Evolutionary conservation across 2,329 filamentous ascomycete genomes (phyloP).

Genomic region (Aspergillus phoenicis): DNA sequence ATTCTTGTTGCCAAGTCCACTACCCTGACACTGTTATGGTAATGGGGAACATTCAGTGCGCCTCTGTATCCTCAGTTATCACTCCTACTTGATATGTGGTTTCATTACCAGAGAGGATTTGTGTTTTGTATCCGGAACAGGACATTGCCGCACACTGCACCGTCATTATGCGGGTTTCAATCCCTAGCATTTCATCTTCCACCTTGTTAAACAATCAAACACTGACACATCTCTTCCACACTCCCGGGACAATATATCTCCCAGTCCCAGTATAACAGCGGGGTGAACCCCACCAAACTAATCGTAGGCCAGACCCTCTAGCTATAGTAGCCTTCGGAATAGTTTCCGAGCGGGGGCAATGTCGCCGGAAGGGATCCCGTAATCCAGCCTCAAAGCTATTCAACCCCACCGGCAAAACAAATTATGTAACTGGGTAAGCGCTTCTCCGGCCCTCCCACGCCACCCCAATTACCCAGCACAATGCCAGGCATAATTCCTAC

Average conservation of each 20-base stretch:
- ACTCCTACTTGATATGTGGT: too few relatives aligned
- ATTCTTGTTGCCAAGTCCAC: too few relatives aligned
- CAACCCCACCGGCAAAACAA: neutral
- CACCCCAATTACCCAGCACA: neutral
- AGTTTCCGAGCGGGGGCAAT: neutral
- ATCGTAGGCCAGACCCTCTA: neutral
- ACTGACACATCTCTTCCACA: too few relatives aligned
- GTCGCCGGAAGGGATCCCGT: neutral
- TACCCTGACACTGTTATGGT: too few relatives aligned
- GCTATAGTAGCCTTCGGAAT: neutral
- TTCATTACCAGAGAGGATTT: too few relatives aligned
- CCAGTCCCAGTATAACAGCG: neutral
- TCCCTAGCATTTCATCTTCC: too few relatives aligned
- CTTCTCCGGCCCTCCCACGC: neutral
- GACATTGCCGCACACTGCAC: too few relatives aligned
- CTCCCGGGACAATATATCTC: neutral
- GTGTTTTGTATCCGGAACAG: too few relatives aligned
- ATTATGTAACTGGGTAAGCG: neutral
- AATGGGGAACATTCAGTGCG: too few relatives aligned
- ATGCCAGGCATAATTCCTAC: neutral
- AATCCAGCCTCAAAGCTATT: neutral
- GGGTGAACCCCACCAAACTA: neutral
- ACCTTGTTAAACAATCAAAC: too few relatives aligned
- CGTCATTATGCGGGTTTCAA: too few relatives aligned
- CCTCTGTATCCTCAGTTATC: too few relatives aligned